Evolutionary conservation across 768 basidiomycete genomes (phyloP).

Genomic region (Xanthoconium purpureum): DNA sequence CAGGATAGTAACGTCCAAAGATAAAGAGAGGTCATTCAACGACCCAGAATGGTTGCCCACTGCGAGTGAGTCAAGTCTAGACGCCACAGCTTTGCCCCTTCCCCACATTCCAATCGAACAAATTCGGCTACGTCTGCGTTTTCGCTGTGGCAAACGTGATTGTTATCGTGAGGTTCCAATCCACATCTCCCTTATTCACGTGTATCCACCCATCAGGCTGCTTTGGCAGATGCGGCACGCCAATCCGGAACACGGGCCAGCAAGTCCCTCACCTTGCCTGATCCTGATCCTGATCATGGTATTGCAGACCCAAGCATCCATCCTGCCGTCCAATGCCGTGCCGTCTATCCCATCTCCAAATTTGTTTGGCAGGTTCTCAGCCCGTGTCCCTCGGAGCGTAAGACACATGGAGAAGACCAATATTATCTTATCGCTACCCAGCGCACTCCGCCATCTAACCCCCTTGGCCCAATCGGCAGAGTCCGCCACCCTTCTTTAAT

Average conservation of each 20-base stretch:
- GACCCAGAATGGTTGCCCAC: no score
- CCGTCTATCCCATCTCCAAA: neutral
- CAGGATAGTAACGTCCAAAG: neutral
- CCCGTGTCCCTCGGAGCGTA: conserved; percentile 15
- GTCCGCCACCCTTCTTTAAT: conserved; percentile 9
- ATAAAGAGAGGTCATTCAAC: no score
- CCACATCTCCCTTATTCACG: neutral
- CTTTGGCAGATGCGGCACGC: neutral
- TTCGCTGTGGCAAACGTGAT: no score
- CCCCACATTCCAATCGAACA: neutral
- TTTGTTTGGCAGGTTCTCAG: conserved; percentile 3
- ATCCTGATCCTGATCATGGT: conserved; percentile 1
- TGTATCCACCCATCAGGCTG: neutral
- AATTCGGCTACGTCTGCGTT: neutral
- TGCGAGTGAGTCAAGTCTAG: neutral
- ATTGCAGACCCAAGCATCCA: neutral
- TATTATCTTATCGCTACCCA: conserved; percentile 23
- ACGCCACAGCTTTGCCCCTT: neutral
- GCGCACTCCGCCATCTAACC: neutral
- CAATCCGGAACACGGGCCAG: neutral
- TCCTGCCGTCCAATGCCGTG: neutral
- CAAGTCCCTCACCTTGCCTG: neutral
- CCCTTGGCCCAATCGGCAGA: conserved; percentile 1
- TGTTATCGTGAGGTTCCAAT: neutral
- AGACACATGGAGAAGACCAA: neutral